Evolutionary conservation across 2,329 filamentous ascomycete genomes (phyloP).

Genomic region (Penicillium sp.): DNA sequence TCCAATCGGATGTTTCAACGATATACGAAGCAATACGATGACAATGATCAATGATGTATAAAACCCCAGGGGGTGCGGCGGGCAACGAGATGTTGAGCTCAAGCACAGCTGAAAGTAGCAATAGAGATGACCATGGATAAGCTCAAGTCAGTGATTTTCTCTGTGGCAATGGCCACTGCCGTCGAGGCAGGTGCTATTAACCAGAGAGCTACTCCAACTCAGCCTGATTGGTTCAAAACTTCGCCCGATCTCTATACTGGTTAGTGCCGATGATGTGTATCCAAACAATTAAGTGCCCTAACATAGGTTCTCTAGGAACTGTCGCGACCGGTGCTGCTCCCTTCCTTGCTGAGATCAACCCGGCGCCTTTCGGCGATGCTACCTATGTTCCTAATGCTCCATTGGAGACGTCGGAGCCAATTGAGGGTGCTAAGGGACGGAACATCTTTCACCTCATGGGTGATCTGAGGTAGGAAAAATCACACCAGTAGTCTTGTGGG

Average conservation of each 20-base stretch:
- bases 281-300: background rate
- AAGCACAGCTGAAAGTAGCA: background rate
- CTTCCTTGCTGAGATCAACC: conserved; percentile 74
- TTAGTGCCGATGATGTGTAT: conserved; percentile 1
- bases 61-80: background rate
- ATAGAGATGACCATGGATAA: conserved; percentile 15
- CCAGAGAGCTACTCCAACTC: conserved; percentile 13
- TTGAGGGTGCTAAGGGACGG: conserved; percentile 64
- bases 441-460: conserved; percentile 76
- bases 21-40: background rate
- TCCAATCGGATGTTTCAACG: background rate
- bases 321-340: conserved; percentile 68
- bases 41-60: conserved; percentile 6
- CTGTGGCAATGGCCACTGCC: conserved; percentile 11
- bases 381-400: conserved; percentile 72
- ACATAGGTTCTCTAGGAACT: conserved; percentile 7
- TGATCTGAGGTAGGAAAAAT: conserved; percentile 55
- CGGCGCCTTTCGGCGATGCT: conserved; percentile 65
- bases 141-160: conserved; percentile 3
- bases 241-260: conserved; percentile 21
- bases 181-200: conserved; percentile 12
- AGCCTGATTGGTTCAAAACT: conserved; percentile 23
- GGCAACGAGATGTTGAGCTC: background rate
- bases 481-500: background rate
- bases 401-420: conserved; percentile 72